Evolutionary conservation across 257 asterid species (phyloP), one percentile per base, ranked within the genome.

Genomic region (Phtheirospermum japonicum): DNA sequence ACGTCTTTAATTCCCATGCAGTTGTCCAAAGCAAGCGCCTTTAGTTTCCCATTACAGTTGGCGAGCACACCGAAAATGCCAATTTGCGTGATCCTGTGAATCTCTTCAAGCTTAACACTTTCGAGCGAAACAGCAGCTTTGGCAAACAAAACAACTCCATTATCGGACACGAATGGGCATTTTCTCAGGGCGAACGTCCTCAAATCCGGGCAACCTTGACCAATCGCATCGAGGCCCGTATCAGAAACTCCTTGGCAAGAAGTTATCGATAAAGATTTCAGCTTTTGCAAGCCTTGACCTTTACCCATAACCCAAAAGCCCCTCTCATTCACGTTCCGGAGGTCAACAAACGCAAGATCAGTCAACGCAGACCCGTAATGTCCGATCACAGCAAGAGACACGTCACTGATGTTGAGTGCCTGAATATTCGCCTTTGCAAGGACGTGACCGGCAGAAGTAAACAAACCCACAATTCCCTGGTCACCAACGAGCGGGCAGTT

Each of bases 231-330:
- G 67, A 89, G 79, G 13, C 83, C 95, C 32, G 69, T 0, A 70
- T 89, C 97, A 20, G 97, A 76, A 52, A 85, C 75, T 45, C 97
- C 96, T 37, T 49, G 77, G 80, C 97, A 89, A 62, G 96, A 84
- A 40, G 83, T 57, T 20, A 89, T 50, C 0, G 77, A 54, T 17
- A 93, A 67, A 12, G 90, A 77, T 77, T 80, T 86, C 81, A 93
- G 81, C 75, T 89, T 82, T 55, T 67, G 79, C 75, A 93, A 59
- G 39, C 95, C 94, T 78, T 71, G 88, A 69, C 94, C 85, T 66
- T 76, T 82, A 2, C 95, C 99, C 97, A 93, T 87, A 53, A 90
- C 96, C 99, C 99, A 93, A 67, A 93, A 89, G 39, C 99, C 99
- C 72, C 83, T 83, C 73, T 89, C 99, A 4, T 80, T 81, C 75